These are phyloP conservation scores for Alliaria petiolata DNA, from an alignment of 345 rosid genomes.

Conservation along the genomic window DNA sequence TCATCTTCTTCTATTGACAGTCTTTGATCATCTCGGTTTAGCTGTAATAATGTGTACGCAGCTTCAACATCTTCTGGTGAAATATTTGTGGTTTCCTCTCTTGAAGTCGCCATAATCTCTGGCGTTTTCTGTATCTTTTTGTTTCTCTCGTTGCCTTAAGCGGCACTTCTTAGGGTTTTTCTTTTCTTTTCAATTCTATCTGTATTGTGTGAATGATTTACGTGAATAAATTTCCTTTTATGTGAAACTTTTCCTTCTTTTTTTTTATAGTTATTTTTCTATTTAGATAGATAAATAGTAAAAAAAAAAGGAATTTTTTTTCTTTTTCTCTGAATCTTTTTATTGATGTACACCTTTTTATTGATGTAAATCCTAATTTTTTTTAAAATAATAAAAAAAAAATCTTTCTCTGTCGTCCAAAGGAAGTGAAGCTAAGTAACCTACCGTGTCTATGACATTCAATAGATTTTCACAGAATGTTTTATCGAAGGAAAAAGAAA, in stretches of 20 bases:
- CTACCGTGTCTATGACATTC: too few species aligned
- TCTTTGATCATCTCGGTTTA: background rate
- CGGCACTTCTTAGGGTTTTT: background rate
- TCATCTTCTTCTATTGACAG: background rate
- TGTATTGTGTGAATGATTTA: background rate
- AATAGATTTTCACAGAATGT: too few species aligned
- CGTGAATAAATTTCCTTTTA: background rate
- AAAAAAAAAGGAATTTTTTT: too few species aligned
- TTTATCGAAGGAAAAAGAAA: too few species aligned
- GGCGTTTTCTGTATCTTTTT: background rate
- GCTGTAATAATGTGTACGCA: background rate
- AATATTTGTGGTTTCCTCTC: background rate
- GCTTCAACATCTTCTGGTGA: background rate
- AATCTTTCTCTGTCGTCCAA: too few species aligned
- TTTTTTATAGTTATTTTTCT: too few species aligned
- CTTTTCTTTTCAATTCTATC: background rate
- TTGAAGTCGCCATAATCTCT: background rate
- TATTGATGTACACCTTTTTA: too few species aligned
- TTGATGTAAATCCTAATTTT: too few species aligned
- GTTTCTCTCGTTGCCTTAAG: background rate
- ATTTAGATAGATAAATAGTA: too few species aligned
- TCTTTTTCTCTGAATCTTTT: too few species aligned
- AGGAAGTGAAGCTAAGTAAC: too few species aligned
- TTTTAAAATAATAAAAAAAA: too few species aligned
- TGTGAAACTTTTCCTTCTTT: background rate